Evolutionary conservation across 805 yeast genomes (phyloP).

Genomic region (Yarrowia sp.): DNA sequence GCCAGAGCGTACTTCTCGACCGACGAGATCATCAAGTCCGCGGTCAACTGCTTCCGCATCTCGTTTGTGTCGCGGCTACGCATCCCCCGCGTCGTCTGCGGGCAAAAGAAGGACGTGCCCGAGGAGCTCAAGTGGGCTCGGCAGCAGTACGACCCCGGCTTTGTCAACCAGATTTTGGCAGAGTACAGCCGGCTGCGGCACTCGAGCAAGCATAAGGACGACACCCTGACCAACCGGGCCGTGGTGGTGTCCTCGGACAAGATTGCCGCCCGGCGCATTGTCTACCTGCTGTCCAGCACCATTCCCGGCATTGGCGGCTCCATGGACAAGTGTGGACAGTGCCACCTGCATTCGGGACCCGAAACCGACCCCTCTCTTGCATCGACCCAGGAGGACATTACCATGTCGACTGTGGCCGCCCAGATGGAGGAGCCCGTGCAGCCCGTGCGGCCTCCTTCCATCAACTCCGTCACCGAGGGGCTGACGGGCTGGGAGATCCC

Average conservation of each 20-base stretch:
- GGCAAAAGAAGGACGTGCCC: conserved; percentile 28
- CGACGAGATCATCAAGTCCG: conserved; percentile 28
- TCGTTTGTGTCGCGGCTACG: conserved; percentile 28
- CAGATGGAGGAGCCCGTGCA: neutral
- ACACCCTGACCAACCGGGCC: conserved; percentile 27
- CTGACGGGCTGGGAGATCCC: conserved; percentile 32
- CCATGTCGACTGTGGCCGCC: neutral
- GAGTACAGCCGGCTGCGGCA: neutral
- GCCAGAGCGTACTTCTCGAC: conserved; percentile 26
- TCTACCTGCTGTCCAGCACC: conserved; percentile 31
- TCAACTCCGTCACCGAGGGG: conserved; percentile 5
- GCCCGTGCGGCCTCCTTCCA: conserved; percentile 17
- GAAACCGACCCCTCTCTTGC: neutral
- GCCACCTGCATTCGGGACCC: neutral
- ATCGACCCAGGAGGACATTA: neutral
- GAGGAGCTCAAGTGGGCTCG: conserved; percentile 24
- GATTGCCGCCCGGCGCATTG: conserved; percentile 29
- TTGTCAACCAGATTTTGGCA: conserved; percentile 15
- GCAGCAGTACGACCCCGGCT: conserved; percentile 20
- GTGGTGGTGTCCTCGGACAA: conserved; percentile 30
- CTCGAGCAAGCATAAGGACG: neutral
- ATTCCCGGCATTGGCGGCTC: conserved; percentile 24
- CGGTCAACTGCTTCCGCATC: conserved; percentile 29
- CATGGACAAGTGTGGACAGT: neutral
- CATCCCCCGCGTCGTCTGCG: conserved; percentile 33